Evolutionary conservation across 768 basidiomycete genomes (phyloP), one percentile per base, ranked within the genome.

Genomic region (Boletus tylopilopsis): DNA sequence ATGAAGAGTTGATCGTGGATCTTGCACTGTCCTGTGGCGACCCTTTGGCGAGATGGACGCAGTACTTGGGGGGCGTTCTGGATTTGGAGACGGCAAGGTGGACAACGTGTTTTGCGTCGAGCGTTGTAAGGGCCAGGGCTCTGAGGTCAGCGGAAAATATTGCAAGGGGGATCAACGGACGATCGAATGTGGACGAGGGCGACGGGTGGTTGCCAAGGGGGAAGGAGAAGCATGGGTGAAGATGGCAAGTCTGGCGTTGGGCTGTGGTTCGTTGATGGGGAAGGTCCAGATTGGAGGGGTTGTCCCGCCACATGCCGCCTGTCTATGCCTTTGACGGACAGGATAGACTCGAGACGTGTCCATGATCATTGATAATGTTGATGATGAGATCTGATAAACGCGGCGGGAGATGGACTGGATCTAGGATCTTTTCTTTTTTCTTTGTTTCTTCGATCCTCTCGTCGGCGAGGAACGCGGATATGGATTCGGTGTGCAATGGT

Each of bases 401-500:
- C 21, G 22, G 37, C 34, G n/a, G 19, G 24, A 19, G 18, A 42
- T 22, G n/a, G 18, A 27, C 7, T 18, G 27, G n/a, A 21, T 41
- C 29, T 47, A 8, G 21, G 6, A 24, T 33, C 33, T 15, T 27
- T 41, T 29, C 32, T 7, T 35, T 1, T n/a, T n/a, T n/a, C n/a
- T n/a, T n/a, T n/a, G n/a, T n/a, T n/a, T n/a, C n/a, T n/a, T n/a
- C n/a, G n/a, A n/a, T n/a, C n/a, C n/a, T n/a, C 23, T 25, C 30
- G 32, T 34, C 32, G 18, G 32, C 59, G 59, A 58, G 45, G 45
- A 57, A 53, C 44, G 25, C 55, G 59, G 59, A 60, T 6, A 45
- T 53, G 25, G 45, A 24, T 39, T 35, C 16, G 15, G 32, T 15
- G 32, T 12, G 16, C 3, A 9, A 13, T 16, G 33, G 33, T 18